phyloP scores from a whole-genome alignment of 345 rosid species.

The Populus tremula region DNA sequence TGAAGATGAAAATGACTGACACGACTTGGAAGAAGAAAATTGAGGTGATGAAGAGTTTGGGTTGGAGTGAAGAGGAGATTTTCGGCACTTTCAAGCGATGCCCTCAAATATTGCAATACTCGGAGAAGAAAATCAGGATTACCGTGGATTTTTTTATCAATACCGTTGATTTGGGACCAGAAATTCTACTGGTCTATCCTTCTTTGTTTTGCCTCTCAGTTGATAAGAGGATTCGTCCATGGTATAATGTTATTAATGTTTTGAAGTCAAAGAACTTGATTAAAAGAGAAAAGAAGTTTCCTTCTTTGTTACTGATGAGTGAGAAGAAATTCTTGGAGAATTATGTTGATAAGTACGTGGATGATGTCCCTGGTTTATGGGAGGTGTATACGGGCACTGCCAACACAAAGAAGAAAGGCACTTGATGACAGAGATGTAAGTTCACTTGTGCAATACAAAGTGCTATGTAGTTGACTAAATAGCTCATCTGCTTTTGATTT shows the following conservation, averaged over 20 bases:
- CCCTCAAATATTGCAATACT: constrained; percentile 2
- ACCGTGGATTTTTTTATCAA: constrained; percentile 18
- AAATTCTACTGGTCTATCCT: constrained; percentile 13
- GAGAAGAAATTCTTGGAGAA: constrained; percentile 23
- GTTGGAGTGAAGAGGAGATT: constrained; percentile 31
- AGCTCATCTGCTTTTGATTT: too few species aligned
- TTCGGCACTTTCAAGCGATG: constrained; percentile 5
- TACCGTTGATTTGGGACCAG: constrained; percentile 6
- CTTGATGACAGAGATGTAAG: too few species aligned
- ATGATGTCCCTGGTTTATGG: constrained; percentile 18
- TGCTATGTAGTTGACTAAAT: too few species aligned
- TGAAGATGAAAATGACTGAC: constrained; percentile 7
- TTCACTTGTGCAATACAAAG: too few species aligned
- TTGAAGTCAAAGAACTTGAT: constrained; percentile 29
- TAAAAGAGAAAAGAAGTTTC: neutral
- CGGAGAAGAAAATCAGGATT: constrained; percentile 20
- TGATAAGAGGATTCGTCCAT: constrained; percentile 22
- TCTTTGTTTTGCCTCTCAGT: constrained; percentile 6
- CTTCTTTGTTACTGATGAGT: neutral
- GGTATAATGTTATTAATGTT: constrained; percentile 17
- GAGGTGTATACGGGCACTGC: neutral
- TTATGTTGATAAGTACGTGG: constrained; percentile 8
- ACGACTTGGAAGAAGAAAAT: constrained; percentile 23
- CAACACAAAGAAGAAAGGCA: too few species aligned
- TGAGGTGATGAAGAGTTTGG: constrained; percentile 28